Percentiles rank a stretch among this genome's conserved stretches.
These are phyloP conservation scores for Astragalus glycyphyllos DNA, from an alignment of 306 rosid genomes.

Conservation along the genomic window DNA sequence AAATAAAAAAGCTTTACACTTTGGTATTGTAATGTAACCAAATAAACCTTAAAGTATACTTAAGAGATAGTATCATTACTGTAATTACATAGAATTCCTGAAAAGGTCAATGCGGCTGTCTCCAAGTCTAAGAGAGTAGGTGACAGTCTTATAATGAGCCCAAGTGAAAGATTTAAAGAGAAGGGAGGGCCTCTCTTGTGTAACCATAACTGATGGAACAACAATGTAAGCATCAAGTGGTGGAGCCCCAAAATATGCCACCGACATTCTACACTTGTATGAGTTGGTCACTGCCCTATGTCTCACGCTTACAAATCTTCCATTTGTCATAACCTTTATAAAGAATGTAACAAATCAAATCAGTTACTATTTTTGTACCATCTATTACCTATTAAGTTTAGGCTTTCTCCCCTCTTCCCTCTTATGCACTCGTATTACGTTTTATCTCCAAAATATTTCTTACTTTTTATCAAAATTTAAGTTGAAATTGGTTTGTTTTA, in stretches of 20 bases:
- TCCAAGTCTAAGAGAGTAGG: conserved; percentile 65
- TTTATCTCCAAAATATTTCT: too few relatives aligned
- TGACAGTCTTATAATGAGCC: conserved; percentile 74
- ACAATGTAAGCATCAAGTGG: conserved; percentile 51
- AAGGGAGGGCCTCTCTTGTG: conserved; percentile 50
- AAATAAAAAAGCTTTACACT: conserved; percentile 9
- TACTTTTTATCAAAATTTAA: too few relatives aligned
- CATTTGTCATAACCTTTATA: conserved; percentile 79
- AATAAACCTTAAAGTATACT: too few relatives aligned
- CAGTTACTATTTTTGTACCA: conserved; percentile 21
- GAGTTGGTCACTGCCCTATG: conserved; percentile 73
- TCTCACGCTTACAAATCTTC: conserved; percentile 73
- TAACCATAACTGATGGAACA: conserved; percentile 58
- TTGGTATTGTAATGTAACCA: not conserved
- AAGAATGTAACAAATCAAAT: conserved; percentile 14
- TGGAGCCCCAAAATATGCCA: conserved; percentile 74
- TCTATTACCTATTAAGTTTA: not conserved
- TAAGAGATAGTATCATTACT: too few relatives aligned
- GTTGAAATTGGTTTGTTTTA: too few relatives aligned
- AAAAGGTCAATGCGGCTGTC: conserved; percentile 69
- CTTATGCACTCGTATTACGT: too few relatives aligned
- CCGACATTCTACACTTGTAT: conserved; percentile 62
- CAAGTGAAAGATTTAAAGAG: conserved; percentile 72
- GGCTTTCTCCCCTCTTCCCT: too few relatives aligned
- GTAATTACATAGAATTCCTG: conserved; percentile 32